Conservation (phyloP, 768 basidiomycete species). For the Tylopilus rubrobrunneus region DNA sequence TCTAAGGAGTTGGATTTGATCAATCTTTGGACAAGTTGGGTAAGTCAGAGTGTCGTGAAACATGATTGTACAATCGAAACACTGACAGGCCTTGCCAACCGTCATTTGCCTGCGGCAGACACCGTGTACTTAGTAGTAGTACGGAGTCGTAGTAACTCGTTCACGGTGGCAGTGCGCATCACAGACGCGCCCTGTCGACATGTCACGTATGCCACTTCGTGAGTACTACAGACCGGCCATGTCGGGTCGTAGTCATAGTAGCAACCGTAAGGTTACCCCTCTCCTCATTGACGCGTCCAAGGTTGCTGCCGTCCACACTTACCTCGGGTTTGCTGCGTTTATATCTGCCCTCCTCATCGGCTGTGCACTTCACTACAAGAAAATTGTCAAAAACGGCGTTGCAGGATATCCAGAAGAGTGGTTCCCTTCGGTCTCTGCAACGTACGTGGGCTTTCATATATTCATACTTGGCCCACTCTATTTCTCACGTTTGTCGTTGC, state of each 20-base stretch:
- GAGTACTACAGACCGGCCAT: neutral
- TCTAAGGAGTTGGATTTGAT: neutral
- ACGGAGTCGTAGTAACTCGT: no score
- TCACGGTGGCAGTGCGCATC: no score
- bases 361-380: constrained; percentile 69
- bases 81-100: neutral
- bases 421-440: constrained; percentile 87
- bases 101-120: no score
- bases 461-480: neutral
- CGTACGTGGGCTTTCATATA: constrained; percentile 41
- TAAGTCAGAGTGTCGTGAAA: neutral
- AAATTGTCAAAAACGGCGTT: constrained; percentile 81
- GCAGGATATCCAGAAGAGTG: constrained; percentile 84
- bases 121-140: no score
- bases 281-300: constrained; percentile 43
- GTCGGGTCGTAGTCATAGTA: constrained; percentile 12
- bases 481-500: constrained; percentile 1
- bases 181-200: no score
- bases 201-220: no score
- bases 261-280: constrained; percentile 6
- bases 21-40: neutral
- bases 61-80: no score
- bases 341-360: constrained; percentile 58
- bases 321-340: constrained; percentile 65
- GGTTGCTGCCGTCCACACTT: constrained; percentile 62